Evolutionary conservation across 1,284 basidiomycete genomes (phyloP), one percentile per base, ranked within the genome.

Genomic region (Anthracocystis panici-leucophaei): DNA sequence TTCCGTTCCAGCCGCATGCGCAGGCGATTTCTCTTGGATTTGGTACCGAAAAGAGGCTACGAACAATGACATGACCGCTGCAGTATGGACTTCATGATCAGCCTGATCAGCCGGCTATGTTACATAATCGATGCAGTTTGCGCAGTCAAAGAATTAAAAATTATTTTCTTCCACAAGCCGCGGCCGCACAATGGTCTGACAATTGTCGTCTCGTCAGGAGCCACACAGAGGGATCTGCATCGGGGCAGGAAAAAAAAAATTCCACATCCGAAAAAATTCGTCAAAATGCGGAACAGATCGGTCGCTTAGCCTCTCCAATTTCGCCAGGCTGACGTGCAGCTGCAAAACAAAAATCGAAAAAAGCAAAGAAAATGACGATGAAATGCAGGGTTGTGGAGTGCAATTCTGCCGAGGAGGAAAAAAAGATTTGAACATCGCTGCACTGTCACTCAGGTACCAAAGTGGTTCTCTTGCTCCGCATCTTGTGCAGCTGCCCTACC

Each of bases 371-470:
- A 46, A 48, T 48, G 27, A 29, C 46, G 46, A 40, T 40, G 21
- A 52, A 52, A 23, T 52, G 21, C 46, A 48, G 46, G 46, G 46
- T 48, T 29, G 18, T 2, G 6, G 10, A 12, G 35, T 38, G 35
- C 35, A 12, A 16, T 38, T 38, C 35, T 38, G 35, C 35, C 35
- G 35, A 38, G 12, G 9, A 12, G 3, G 7, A 31, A 50, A 10
- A 11, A n/a, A 49, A 50, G 2, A 38, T 16, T 38, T 16, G 3
- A 31, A 9, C 25, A 27, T 16, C 20, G n/a, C 48, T 49, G 52
- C 51, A 53, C 38, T 29, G 38, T 42, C 40, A 54, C 40, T 54
- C 52, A 54, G 52, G 52, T 21, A 54, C 52, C 23, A 38, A 20
- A 33, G 29, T 51, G 49, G 14, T 16, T 14, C 14, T 10, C 35